phyloP scores from a whole-genome alignment of 768 basidiomycete species.

The Daedaleopsis nitida region DNA sequence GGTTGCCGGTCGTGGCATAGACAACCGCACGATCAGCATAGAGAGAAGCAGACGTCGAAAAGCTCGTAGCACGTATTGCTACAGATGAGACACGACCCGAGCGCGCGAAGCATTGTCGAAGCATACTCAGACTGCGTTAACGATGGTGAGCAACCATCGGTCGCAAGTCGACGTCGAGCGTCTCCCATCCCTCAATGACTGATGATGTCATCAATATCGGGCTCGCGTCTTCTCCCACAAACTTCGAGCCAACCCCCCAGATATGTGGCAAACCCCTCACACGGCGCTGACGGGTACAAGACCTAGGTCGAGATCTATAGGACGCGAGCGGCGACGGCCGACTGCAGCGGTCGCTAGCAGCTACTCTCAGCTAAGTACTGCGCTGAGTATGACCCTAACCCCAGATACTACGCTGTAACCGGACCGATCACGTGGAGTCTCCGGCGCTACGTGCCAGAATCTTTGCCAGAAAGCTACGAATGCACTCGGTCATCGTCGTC shows the following conservation, averaged over 20 bases:
- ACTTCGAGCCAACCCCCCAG: no score
- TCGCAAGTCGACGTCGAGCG: not conserved
- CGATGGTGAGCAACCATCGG: not conserved
- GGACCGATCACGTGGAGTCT: constrained; percentile 3
- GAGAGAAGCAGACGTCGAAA: constrained; percentile 9
- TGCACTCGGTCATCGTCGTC: constrained; percentile 3
- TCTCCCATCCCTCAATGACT: no score
- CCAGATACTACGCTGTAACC: no score
- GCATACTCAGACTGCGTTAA: not conserved
- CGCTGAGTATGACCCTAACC: not conserved
- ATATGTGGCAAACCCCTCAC: no score
- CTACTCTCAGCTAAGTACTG: no score
- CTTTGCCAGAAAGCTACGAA: constrained; percentile 17
- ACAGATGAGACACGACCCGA: not conserved
- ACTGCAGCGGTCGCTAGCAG: no score
- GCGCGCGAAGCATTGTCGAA: constrained; percentile 1
- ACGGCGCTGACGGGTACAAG: no score
- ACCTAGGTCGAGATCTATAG: no score
- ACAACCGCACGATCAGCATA: constrained; percentile 61
- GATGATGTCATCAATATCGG: not conserved
- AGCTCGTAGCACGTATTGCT: not conserved
- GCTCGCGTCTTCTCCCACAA: no score
- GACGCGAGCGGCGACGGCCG: no score
- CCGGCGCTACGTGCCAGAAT: constrained; percentile 12
- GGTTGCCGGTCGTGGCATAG: constrained; percentile 62